Base-by-base conservation (phyloP, 2,329 filamentous ascomycete species). In the Dothistroma pini region DNA sequence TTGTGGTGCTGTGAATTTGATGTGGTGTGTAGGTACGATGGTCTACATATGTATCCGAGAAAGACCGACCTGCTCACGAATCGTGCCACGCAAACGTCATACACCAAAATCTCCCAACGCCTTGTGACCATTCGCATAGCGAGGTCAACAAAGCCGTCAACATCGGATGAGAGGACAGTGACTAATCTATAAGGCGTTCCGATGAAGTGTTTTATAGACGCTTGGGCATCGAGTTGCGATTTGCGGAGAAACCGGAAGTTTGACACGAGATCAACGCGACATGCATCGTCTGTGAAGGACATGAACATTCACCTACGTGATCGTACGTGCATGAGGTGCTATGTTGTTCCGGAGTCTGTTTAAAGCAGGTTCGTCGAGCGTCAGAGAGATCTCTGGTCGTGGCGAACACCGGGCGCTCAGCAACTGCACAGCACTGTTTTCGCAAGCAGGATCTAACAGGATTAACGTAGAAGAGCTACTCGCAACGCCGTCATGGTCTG, bases 401-500 rank as follows among this genome's bases (percentile, higher is more conserved):
- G 8, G 16, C 14, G 16, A n/a, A 44, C 8, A 19, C 14, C 22
- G 48, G 25, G 12, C 22, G 12, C 29, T 51, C 21, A 51, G 48
- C 48, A 29, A n/a, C 16, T 51, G 21, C 4, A 11, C 48, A 25
- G 22, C 21, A 51, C 48, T 51, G 22, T 29, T 1, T 19, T 51
- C 48, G 29, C 48, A 25, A 19, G 22, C 48, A 6, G 21, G 48
- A 7, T 12, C 56, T 10, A 38, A 35, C 56, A 58, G 66, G 25
- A 22, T 72, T 48, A 66, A 75, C 52, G 62, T 80, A 16, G 72
- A 78, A 21, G 60, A 73, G 34, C 72, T 80, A 34, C 85, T 93
- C 57, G 82, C 85, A 16, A 82, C 83, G 62, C 91, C 93, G 22
- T 88, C 84, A 54, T 97, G 93, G 93, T 96, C 93, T 51, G 87